Percentiles rank a stretch among this genome's conserved stretches.
These are phyloP conservation scores for Monilinia aucupariae DNA, from an alignment of 2,329 filamentous ascomycete species.

Conservation along the genomic window DNA sequence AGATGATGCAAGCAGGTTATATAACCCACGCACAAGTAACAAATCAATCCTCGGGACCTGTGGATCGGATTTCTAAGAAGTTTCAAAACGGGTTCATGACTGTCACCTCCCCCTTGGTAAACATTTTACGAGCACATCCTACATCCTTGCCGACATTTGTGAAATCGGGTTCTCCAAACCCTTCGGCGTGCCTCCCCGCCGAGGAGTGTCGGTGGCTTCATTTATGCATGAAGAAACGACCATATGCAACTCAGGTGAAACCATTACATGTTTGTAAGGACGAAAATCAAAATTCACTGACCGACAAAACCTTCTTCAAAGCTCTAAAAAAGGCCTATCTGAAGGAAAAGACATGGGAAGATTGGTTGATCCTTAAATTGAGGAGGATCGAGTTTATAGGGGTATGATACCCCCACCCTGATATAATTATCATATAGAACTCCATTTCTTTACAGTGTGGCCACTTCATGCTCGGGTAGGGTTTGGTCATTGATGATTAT, in stretches of 20 bases:
- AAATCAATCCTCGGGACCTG: background rate
- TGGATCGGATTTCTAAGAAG: background rate
- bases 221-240: background rate
- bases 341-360: background rate
- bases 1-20: constrained; percentile 1
- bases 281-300: background rate
- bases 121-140: background rate
- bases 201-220: background rate
- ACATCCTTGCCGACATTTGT: background rate
- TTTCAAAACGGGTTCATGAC: no score
- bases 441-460: no score
- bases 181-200: background rate
- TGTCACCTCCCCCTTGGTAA: no score
- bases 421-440: background rate
- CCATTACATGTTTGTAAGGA: background rate
- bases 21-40: background rate
- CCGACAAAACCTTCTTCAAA: background rate
- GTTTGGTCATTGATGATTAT: background rate
- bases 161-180: background rate
- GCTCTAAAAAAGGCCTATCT: background rate
- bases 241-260: background rate
- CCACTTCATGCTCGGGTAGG: no score
- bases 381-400: background rate
- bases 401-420: background rate
- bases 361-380: background rate